A percentile compares a stretch with the other conserved stretches of the same genome.
Evolutionary conservation across 1,284 basidiomycete genomes (phyloP).

Genomic region (Crucibulum cyathiforme): DNA sequence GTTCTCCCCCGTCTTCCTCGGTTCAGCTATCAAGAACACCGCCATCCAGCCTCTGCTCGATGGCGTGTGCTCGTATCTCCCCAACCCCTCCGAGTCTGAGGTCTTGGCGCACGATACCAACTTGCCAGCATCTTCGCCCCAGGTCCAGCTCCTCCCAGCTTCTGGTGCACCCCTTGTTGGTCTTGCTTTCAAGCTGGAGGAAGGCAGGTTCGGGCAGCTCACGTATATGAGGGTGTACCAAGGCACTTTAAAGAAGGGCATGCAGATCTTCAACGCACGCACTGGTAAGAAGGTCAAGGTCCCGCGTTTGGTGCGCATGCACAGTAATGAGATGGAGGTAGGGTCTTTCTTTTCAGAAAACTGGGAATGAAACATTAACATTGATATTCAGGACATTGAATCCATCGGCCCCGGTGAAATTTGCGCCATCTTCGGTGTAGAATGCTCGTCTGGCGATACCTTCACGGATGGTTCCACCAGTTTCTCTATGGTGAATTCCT

Average conservation of each 20-base stretch:
- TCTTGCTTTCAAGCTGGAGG: conserved; percentile 98
- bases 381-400: conserved; percentile 77
- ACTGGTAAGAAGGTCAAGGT: conserved; percentile 99
- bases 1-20: conserved; percentile 97
- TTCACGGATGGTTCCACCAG: conserved; percentile 92
- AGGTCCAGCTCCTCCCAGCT: conserved; percentile 81
- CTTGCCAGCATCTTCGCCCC: conserved; percentile 69
- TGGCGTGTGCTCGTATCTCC: conserved; percentile 95
- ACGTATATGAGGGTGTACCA: conserved; percentile 99
- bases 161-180: conserved; percentile 89
- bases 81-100: conserved; percentile 84
- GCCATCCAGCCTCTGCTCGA: conserved; percentile 95
- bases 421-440: conserved; percentile 99
- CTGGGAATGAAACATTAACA: neutral
- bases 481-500: conserved; percentile 81
- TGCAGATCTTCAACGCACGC: conserved; percentile 89
- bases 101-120: conserved; percentile 87
- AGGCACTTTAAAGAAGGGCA: conserved; percentile 87
- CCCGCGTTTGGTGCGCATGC: conserved; percentile 97
- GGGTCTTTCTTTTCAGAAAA: conserved; percentile 13
- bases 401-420: conserved; percentile 98
- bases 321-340: conserved; percentile 99
- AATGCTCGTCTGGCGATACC: conserved; percentile 98
- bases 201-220: conserved; percentile 96
- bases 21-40: conserved; percentile 98